These are phyloP conservation scores for Nicotiana otophora DNA, from an alignment of 257 asterid species.

Conservation along the genomic window DNA sequence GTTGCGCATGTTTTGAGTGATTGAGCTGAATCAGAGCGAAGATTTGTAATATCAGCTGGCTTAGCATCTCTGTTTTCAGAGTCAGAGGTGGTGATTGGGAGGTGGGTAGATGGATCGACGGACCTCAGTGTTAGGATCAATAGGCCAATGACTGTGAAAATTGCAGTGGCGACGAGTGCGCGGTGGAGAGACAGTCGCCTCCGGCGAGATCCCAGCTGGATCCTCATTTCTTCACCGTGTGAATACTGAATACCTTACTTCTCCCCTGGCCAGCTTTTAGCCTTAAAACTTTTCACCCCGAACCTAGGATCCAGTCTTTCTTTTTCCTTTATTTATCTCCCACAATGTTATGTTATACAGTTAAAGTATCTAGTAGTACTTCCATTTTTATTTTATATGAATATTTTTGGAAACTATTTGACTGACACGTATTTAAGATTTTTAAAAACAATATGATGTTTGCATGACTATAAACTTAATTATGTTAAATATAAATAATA, in stretches of 20 bases:
- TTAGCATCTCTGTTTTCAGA: constrained; percentile 6
- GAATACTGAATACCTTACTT: neutral
- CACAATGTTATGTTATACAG: no score
- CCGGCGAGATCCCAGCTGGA: constrained; percentile 40
- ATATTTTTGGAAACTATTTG: no score
- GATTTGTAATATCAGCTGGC: no score
- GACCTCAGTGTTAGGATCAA: constrained; percentile 51
- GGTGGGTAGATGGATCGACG: constrained; percentile 43
- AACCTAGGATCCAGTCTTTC: neutral
- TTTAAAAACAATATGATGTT: no score
- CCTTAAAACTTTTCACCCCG: neutral
- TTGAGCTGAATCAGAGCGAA: neutral
- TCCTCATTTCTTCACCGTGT: constrained; percentile 2
- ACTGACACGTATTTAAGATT: no score
- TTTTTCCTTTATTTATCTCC: no score
- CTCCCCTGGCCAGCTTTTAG: neutral
- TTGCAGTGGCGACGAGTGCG: constrained; percentile 36
- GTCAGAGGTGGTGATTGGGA: constrained; percentile 23
- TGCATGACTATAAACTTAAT: no score
- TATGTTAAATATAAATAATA: no score
- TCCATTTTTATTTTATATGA: no score
- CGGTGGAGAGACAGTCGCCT: constrained; percentile 34
- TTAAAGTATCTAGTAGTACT: no score
- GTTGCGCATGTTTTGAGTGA: constrained; percentile 54
- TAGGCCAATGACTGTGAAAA: constrained; percentile 46